Conservation (phyloP, 2,329 filamentous ascomycete species). For the Monosporascus sp. region DNA sequence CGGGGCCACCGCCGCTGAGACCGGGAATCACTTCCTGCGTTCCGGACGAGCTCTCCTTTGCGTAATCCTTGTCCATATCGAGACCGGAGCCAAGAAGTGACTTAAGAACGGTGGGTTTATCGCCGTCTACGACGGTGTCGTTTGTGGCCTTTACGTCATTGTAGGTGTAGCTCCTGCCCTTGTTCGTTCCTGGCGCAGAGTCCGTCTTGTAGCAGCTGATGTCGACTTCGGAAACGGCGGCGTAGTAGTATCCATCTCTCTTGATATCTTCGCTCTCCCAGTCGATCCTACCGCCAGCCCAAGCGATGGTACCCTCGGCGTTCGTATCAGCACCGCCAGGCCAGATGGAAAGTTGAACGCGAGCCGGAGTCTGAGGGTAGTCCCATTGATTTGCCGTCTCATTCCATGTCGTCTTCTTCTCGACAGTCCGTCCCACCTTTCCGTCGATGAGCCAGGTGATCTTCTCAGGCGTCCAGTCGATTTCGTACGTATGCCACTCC, state of each 20-base stretch:
- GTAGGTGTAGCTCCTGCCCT: slow-evolving; percentile 71
- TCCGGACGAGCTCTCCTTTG: slow-evolving; percentile 27
- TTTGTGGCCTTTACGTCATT: slow-evolving; percentile 62
- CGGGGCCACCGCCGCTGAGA: slow-evolving; percentile 24
- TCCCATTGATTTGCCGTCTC: slow-evolving; percentile 72
- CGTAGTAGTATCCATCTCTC: slow-evolving; percentile 82
- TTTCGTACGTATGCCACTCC: slow-evolving; percentile 84
- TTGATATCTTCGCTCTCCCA: slow-evolving; percentile 81
- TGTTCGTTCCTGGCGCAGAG: slow-evolving; percentile 60
- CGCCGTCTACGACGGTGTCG: slow-evolving; percentile 68
- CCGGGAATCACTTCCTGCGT: slow-evolving; percentile 22
- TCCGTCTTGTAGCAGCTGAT: slow-evolving; percentile 77
- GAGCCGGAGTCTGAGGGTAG: slow-evolving; percentile 86
- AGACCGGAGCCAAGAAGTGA: slow-evolving; percentile 78
- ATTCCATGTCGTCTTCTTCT: slow-evolving; percentile 83
- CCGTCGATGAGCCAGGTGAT: slow-evolving; percentile 89
- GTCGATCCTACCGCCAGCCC: slow-evolving; percentile 87
- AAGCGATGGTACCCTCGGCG: slow-evolving; percentile 76
- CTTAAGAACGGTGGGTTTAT: slow-evolving; percentile 70
- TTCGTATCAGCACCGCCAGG: slow-evolving; percentile 80
- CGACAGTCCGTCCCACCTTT: slow-evolving; percentile 65
- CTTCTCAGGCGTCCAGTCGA: slow-evolving; percentile 84
- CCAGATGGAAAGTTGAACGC: slow-evolving; percentile 93
- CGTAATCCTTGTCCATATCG: slow-evolving; percentile 52
- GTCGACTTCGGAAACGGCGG: slow-evolving; percentile 69